phyloP scores from a whole-genome alignment of 371 early-diverging fungal species.

The Lichtheimia corymbifera region DNA sequence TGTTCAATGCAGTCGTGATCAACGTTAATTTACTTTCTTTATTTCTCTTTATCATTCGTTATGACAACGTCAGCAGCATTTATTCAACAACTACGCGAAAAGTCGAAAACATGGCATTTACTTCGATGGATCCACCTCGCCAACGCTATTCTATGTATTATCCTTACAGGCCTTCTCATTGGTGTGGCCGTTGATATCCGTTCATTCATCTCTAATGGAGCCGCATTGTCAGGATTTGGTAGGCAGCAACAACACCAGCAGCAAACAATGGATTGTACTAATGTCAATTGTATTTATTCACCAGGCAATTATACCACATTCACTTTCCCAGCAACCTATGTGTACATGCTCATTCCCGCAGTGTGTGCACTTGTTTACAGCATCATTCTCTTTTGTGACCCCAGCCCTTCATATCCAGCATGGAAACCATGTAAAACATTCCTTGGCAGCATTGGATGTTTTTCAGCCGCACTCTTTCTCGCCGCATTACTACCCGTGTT shows the following conservation, averaged over 20 bases:
- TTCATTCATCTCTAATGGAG: conserved; percentile 28
- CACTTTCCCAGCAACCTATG: conserved; percentile 45
- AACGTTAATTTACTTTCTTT: too few species aligned
- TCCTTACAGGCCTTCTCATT: conserved; percentile 19
- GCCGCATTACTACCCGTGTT: conserved; percentile 32
- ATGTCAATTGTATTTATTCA: not conserved
- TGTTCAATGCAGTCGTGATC: too few species aligned
- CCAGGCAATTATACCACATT: conserved; percentile 40
- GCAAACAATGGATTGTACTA: too few species aligned
- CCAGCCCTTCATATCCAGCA: conserved; percentile 33
- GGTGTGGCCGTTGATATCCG: conserved; percentile 27
- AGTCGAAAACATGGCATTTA: conserved; percentile 11
- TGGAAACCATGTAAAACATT: conserved; percentile 45
- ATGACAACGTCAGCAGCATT: not conserved
- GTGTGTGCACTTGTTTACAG: conserved; percentile 32
- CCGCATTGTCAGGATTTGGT: conserved; percentile 40
- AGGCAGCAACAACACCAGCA: conserved; percentile 12
- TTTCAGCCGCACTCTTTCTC: conserved; percentile 25
- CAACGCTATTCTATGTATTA: conserved; percentile 15
- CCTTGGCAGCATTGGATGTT: conserved; percentile 20
- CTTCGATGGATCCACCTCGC: conserved; percentile 19
- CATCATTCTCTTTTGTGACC: conserved; percentile 32
- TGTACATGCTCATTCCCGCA: conserved; percentile 43
- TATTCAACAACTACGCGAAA: not conserved
- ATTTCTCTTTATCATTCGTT: too few species aligned